Conservation (phyloP, 2,329 filamentous ascomycete species). For the Alternaria brassicicola region DNA sequence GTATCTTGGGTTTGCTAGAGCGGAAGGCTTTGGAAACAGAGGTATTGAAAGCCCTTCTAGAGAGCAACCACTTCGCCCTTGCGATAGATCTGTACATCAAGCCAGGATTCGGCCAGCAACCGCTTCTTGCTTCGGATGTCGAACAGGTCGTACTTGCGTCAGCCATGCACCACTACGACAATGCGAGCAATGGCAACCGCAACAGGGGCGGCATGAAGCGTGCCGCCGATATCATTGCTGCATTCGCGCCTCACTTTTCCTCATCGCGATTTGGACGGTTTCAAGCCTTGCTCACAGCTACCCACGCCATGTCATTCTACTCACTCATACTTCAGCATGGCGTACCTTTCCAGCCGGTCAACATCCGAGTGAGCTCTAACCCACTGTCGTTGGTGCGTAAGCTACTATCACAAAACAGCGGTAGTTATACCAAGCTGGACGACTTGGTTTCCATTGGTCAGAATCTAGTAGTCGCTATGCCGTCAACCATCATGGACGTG, state of each 20-base stretch:
- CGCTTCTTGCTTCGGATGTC: slow-evolving; percentile 59
- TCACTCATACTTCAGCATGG: slow-evolving; percentile 78
- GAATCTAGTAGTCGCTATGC: slow-evolving; percentile 62
- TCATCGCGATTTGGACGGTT: slow-evolving; percentile 62
- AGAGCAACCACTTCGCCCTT: slow-evolving; percentile 67
- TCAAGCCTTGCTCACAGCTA: slow-evolving; percentile 71
- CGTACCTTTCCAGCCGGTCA: slow-evolving; percentile 78
- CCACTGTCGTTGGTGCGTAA: slow-evolving; percentile 75
- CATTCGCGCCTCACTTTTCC: slow-evolving; percentile 66
- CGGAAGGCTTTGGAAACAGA: slow-evolving; percentile 70
- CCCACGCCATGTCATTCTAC: slow-evolving; percentile 77
- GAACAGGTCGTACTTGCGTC: slow-evolving; percentile 67
- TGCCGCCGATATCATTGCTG: slow-evolving; percentile 65
- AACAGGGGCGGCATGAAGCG: slow-evolving; percentile 78
- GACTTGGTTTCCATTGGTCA: slow-evolving; percentile 72
- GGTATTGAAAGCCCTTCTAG: slow-evolving; percentile 70
- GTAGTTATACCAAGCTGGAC: slow-evolving; percentile 75
- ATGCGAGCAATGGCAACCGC: slow-evolving; percentile 80
- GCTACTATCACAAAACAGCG: slow-evolving; percentile 75
- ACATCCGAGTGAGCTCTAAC: slow-evolving; percentile 76
- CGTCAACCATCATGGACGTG: slow-evolving; percentile 42
- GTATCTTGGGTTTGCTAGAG: slow-evolving; percentile 64
- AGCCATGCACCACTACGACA: slow-evolving; percentile 76
- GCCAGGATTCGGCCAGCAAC: slow-evolving; percentile 57
- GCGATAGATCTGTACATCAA: slow-evolving; percentile 64